These are phyloP conservation scores for Alternaria arbusti DNA, from an alignment of 2,329 filamentous ascomycete species.

Conservation along the genomic window DNA sequence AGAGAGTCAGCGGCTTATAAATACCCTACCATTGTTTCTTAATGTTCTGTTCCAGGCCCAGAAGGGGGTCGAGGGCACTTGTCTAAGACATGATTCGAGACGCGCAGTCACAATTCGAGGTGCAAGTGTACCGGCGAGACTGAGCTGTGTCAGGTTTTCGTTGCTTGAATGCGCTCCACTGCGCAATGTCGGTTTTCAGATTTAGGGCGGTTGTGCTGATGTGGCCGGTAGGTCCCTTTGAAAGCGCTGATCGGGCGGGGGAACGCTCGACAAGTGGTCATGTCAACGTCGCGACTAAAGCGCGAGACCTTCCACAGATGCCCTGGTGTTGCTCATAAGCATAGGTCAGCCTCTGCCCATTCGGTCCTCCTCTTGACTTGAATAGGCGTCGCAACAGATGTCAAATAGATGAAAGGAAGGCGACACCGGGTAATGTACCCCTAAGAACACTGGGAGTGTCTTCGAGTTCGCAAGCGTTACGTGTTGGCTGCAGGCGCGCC, in stretches of 20 bases:
- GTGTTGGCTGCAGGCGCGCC: neutral
- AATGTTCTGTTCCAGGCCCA: neutral
- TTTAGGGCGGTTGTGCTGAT: neutral
- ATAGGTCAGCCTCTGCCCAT: neutral
- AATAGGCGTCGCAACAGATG: neutral
- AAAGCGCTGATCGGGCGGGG: neutral
- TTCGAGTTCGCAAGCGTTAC: neutral
- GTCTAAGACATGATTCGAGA: neutral
- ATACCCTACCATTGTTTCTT: neutral
- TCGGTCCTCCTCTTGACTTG: slow-evolving; percentile 7
- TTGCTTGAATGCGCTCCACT: neutral
- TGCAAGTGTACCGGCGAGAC: neutral
- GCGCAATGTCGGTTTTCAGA: neutral
- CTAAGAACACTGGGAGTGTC: neutral
- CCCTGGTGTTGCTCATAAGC: neutral
- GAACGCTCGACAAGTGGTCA: neutral
- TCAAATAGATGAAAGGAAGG: neutral
- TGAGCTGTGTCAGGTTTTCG: neutral
- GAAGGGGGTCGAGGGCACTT: neutral
- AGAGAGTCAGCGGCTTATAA: neutral
- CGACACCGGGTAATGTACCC: neutral
- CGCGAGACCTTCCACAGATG: neutral
- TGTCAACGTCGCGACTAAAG: neutral
- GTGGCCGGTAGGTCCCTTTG: neutral
- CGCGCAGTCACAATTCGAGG: neutral